Conservation (phyloP, 768 basidiomycete genomes). For the Daedaleopsis nitida region DNA sequence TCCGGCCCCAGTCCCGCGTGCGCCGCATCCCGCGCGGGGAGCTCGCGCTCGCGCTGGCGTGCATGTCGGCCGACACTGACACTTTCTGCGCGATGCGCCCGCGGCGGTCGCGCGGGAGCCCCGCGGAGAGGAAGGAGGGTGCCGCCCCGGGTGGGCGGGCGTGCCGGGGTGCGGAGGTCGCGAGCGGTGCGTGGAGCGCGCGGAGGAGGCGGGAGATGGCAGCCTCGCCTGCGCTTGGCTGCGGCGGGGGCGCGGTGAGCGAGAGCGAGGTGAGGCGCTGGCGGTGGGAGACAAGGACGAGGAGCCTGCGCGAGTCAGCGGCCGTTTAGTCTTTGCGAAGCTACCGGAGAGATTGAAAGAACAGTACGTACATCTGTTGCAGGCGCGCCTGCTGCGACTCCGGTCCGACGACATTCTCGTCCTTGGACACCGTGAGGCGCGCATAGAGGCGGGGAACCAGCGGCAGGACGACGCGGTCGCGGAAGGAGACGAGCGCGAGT, state of each 20-base stretch:
- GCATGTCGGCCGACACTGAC: not conserved
- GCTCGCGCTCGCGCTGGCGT: too few species aligned
- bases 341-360: not conserved
- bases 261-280: constrained; percentile 60
- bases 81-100: constrained; percentile 68
- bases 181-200: constrained; percentile 56
- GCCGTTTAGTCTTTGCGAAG: too few species aligned
- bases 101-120: constrained; percentile 73
- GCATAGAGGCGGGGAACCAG: constrained; percentile 57
- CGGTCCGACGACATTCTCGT: constrained; percentile 55
- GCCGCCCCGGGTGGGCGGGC: constrained; percentile 37
- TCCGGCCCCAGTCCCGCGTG: constrained; percentile 15
- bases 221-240: constrained; percentile 64
- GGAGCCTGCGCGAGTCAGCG: constrained; percentile 48
- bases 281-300: constrained; percentile 73
- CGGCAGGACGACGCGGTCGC: constrained; percentile 77
- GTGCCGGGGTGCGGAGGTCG: constrained; percentile 24
- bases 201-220: constrained; percentile 70
- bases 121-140: constrained; percentile 73
- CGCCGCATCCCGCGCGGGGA: not conserved
- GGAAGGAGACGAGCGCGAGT: constrained; percentile 77
- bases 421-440: constrained; percentile 55
- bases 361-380: constrained; percentile 82
- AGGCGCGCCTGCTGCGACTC: constrained; percentile 68
- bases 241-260: constrained; percentile 52